Evolutionary conservation across 306 rosid genomes (phyloP), one percentile per base, ranked within the genome.

Genomic region (Luffa acutangula): DNA sequence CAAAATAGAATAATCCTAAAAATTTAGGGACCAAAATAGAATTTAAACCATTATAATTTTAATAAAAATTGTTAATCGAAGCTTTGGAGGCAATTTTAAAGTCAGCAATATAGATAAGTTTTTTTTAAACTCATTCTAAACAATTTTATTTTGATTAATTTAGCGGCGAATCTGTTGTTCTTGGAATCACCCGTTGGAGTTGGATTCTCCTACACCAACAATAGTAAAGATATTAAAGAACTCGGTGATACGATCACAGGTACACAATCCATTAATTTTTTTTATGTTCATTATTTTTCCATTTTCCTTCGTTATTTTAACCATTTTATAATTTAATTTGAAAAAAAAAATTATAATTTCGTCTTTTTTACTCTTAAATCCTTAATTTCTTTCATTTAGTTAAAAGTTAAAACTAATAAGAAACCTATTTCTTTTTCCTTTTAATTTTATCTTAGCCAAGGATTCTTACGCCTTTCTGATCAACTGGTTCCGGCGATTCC

Each of bases 131-230:
- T 25, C 31, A 25, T 25, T 25, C 31, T 25, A 25, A 25, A 25
- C 31, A 25, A 25, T 25, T 25, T 25, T 25, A 25, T 25, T 25
- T 56, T 2, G 20, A 3, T 79, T 80, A 81, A 12, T 69, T 33
- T 86, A 93, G 98, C 90, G 57, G 89, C 91, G 39, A 93, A 93
- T 77, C 78, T 93, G 1, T 66, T 93, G 84, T 93, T 93, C 80
- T 20, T 93, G 84, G 98, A 93, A 82, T 89, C 97, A 45, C 98
- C 98, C 0, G 88, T 84, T 46, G 97, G 98, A 77, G 97, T 93
- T 65, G 96, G 98, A 67, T 93, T 93, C 84, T 93, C 98, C 58
- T 93, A 93, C 82, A 86, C 90, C 63, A 93, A 93, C 77, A 90
- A 91, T 63, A 90, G 83, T 75, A 66, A 31, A 54, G 98, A 93